Evolutionary conservation across 2,329 filamentous ascomycete species (phyloP), one percentile per base, ranked within the genome.

Genomic region (Dichotomopilus funicola): DNA sequence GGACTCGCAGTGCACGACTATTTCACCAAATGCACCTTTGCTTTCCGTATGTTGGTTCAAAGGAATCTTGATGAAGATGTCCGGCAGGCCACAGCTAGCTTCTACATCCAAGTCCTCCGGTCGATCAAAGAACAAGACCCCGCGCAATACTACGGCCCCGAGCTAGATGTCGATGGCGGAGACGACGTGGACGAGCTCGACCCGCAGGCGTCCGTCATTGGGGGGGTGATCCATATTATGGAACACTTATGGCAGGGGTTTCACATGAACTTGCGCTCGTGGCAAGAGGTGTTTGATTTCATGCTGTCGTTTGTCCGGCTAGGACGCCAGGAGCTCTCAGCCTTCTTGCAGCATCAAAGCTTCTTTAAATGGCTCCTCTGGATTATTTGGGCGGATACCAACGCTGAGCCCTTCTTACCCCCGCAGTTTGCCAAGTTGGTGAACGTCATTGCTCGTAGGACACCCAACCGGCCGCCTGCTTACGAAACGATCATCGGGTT

Each of bases 251-350:
- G 83, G 80, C 72, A 78, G 3, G 73, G 71, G n/a, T 82, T 90
- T 55, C 82, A 88, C 57, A 69, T 73, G 2, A 74, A 78, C 46
- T 72, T 82, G 34, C 80, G 84, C 55, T 80, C 87, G 3, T 94
- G 89, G 89, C 81, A 85, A 43, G 88, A 92, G 64, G 86, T 86
- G 56, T 92, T 92, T 66, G 79, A 80, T 10, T 77, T 87, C n/a
- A 74, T 91, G 59, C 66, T 79, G n/a, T 73, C 73, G n/a, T 86
- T 91, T 65, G 82, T 83, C 11, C 75, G 73, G 46, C 70, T 89
- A 53, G 86, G 87, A 1, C 70, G 74, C 3, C 67, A 75, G 5
- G 85, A 89, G 66, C 75, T 79, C 19, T 73, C 74, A 1, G 66
- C 78, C 5, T 73, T 91, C 31, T 73, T 91, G 31, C 78, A 82